phyloP scores from a whole-genome alignment of 176 grass and related monocot genomes.

The Avena sativa region DNA sequence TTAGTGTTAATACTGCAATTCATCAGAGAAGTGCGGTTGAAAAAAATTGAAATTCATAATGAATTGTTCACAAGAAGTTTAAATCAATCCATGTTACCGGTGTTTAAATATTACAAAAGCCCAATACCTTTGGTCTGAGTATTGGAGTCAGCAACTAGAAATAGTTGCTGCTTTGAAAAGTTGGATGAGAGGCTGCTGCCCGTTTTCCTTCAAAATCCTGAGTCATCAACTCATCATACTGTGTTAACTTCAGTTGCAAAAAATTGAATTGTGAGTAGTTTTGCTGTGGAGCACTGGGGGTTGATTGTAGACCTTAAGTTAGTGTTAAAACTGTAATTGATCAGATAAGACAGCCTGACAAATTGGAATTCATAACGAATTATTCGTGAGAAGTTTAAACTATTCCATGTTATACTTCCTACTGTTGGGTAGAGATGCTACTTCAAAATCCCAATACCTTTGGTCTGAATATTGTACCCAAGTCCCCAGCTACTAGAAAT shows the following conservation, averaged over 20 bases:
- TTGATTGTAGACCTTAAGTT: not conserved
- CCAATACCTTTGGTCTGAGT: not conserved
- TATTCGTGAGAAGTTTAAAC: not conserved
- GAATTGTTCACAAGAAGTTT: not conserved
- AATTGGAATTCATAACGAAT: not conserved
- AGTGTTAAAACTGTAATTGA: not conserved
- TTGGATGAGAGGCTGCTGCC: not conserved
- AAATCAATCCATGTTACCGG: not conserved
- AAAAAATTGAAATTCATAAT: not conserved
- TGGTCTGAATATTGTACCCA: not conserved
- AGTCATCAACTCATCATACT: not conserved
- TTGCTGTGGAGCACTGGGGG: no score
- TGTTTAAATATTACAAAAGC: no score
- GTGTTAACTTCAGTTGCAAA: not conserved
- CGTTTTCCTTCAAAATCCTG: not conserved
- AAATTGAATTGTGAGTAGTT: not conserved
- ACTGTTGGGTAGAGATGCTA: not conserved
- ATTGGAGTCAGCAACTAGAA: not conserved
- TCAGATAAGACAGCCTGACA: not conserved
- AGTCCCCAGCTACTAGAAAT: not conserved
- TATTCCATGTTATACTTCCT: not conserved
- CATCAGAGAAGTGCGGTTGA: not conserved
- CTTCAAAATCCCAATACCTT: no score
- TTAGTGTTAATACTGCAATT: not conserved
- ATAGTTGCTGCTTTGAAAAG: no score